Evolutionary conservation across 306 rosid genomes (phyloP), one percentile per base, ranked within the genome.

Genomic region (Delonix regia): DNA sequence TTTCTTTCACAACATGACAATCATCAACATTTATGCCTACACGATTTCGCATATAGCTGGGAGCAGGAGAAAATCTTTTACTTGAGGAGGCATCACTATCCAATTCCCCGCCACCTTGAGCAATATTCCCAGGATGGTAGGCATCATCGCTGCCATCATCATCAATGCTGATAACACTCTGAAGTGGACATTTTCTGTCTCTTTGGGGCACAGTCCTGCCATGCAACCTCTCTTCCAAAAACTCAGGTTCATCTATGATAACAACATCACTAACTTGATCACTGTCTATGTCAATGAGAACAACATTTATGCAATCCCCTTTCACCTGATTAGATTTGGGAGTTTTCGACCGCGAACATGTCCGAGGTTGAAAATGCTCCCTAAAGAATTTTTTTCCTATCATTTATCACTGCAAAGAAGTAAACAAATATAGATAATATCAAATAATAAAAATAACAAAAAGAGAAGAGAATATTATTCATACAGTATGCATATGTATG

Each of bases 21-120:
- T 87, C 87, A 52, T 82, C 92, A 45, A 69, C 82, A 76, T 86
- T 86, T 39, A 80, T 62, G 28, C 75, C 52, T 34, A 78, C 61
- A 13, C 69, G 73, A 75, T 69, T 76, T 52, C 18, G 61, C 82
- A 24, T 9, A n/a, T 64, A 51, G 21, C 75, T 73, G 63, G 84
- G 55, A 9, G 76, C 39, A 49, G 86, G 71, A 76, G 80, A 83
- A 72, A 22, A 45, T 75, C 80, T 77, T 83, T 82, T 84, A 80
- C 82, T 88, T 61, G 95, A 90, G 79, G 87, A 84, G 47, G 92
- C 93, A 82, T 94, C 99, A 16, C 96, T 90, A 80, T 90, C 94
- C 71, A 87, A 79, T n/a, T 91, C 97, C 42, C 90, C 91, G 83
- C 74, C 83, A 82, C 74, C 88, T 33, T 75, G 89, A 71, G 69